A percentile compares a stretch with the other conserved stretches of the same genome.
phyloP scores from a whole-genome alignment of 208 protist genomes.

The Spongospora subterranea region DNA sequence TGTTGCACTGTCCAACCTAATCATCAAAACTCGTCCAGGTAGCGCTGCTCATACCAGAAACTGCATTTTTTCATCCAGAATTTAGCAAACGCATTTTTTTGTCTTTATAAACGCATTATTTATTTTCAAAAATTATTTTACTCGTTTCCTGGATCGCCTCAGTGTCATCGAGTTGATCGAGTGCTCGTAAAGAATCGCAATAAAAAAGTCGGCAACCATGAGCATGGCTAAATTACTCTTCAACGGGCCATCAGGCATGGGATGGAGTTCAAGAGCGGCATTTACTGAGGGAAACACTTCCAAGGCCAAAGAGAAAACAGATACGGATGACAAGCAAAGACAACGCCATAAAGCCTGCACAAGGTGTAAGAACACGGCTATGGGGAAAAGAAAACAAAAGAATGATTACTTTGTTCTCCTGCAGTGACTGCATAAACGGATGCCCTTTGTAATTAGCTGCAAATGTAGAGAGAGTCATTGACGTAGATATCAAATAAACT shows the following conservation, averaged over 20 bases:
- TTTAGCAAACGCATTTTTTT: too few relatives aligned
- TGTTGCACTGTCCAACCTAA: too few relatives aligned
- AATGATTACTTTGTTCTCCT: constrained; percentile 56
- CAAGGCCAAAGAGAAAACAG: neutral
- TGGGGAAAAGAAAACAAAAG: neutral
- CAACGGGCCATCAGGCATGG: neutral
- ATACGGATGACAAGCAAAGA: neutral
- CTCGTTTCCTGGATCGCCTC: constrained; percentile 4
- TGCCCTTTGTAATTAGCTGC: constrained; percentile 68
- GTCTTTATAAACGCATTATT: too few relatives aligned
- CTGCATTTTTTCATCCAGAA: too few relatives aligned
- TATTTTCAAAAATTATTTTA: too few relatives aligned
- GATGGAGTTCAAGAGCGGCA: constrained; percentile 13
- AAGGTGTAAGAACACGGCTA: neutral
- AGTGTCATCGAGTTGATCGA: neutral
- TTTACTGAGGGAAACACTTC: constrained; percentile 16
- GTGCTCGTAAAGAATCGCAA: neutral
- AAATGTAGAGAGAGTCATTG: constrained; percentile 60
- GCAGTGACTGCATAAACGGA: constrained; percentile 65
- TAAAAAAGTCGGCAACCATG: constrained; percentile 55
- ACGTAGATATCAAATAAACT: constrained; percentile 67
- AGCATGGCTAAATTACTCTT: neutral
- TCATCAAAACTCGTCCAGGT: too few relatives aligned
- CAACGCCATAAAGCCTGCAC: constrained; percentile 26
- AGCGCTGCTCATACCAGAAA: too few relatives aligned